Evolutionary conservation across 202 grass and related monocot genomes (phyloP).

Genomic region (Zoysia matrella): DNA sequence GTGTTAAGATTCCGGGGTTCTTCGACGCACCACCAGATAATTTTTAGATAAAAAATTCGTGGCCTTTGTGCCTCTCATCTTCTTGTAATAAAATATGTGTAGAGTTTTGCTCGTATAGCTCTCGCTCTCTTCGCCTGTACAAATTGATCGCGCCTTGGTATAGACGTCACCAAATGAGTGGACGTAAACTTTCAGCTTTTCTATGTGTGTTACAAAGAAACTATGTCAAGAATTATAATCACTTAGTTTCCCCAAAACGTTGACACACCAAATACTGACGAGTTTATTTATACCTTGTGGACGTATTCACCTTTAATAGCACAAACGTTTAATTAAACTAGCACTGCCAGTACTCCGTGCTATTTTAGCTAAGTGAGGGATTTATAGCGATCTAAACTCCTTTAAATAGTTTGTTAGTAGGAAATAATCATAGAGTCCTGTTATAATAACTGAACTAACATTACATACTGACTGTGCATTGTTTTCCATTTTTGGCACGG

Average conservation of each 20-base stretch:
- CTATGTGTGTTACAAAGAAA: no score
- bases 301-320: neutral
- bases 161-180: neutral
- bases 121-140: neutral
- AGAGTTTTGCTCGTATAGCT: neutral
- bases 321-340: neutral
- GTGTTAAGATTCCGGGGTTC: conserved; percentile 55
- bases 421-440: neutral
- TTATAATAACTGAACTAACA: no score
- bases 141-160: neutral
- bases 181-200: neutral
- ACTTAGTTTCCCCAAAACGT: neutral
- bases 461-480: no score
- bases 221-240: no score
- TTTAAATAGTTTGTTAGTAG: neutral
- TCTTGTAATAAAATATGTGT: neutral
- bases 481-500: neutral
- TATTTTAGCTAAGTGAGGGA: neutral
- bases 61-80: conserved; percentile 33
- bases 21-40: conserved; percentile 53
- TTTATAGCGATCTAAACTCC: neutral
- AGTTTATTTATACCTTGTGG: neutral
- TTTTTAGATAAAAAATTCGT: conserved; percentile 73
- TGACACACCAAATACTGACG: neutral
- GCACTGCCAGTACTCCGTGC: no score